Percentiles rank a stretch among this genome's conserved stretches.
These are phyloP conservation scores for Taxillus chinensis DNA, from an alignment of 164 flowering plant genomes.

Conservation along the genomic window DNA sequence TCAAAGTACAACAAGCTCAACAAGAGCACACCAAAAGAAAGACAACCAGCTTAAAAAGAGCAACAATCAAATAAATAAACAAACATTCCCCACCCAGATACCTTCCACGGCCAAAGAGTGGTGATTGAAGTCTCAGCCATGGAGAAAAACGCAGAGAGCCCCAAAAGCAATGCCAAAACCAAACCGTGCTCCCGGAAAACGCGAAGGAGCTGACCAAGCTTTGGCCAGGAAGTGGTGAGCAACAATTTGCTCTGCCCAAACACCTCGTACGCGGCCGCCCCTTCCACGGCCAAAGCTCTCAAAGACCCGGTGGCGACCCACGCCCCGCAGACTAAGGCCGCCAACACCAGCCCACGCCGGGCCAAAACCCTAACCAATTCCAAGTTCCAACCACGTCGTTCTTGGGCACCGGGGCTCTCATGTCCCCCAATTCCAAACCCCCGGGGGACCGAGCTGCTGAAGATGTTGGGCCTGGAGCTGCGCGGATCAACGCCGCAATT, in stretches of 20 bases:
- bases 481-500: conserved; percentile 4
- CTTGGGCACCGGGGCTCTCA: conserved; percentile 1
- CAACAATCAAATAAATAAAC: no score
- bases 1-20: no score
- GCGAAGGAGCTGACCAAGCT: conserved; percentile 47
- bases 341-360: conserved; percentile 37
- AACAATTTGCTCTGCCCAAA: conserved; percentile 32
- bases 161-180: conserved; percentile 64
- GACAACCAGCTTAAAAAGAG: no score
- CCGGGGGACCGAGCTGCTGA: no score
- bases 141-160: conserved; percentile 91
- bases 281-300: conserved; percentile 57
- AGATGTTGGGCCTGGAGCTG: not conserved
- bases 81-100: conserved; percentile 6
- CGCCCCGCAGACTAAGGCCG: conserved; percentile 51
- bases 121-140: conserved; percentile 99
- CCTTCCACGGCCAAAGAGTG: conserved; percentile 99
- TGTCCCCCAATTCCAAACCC: conserved; percentile 2
- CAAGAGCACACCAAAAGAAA: no score
- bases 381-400: conserved; percentile 10
- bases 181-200: conserved; percentile 80
- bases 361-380: conserved; percentile 23
- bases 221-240: conserved; percentile 63
- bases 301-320: conserved; percentile 37
- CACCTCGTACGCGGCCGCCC: conserved; percentile 40